Evolutionary conservation across 164 flowering plant species (phyloP).

Genomic region (Stephania japonica): DNA sequence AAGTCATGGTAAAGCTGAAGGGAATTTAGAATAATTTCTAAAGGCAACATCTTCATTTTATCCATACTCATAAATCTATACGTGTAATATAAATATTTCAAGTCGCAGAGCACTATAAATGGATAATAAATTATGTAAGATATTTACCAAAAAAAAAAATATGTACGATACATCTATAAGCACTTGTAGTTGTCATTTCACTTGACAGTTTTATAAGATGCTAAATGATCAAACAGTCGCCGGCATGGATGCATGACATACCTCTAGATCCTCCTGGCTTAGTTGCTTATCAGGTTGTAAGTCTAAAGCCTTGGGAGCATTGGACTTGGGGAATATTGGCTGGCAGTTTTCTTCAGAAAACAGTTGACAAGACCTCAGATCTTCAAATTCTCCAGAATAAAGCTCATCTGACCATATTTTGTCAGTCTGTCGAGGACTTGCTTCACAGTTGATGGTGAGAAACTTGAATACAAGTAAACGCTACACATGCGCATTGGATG

Average conservation of each 20-base stretch:
- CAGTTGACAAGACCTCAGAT: constrained; percentile 39
- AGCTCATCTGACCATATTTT: constrained; percentile 58
- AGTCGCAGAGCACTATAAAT: neutral
- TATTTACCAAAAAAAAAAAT: no score
- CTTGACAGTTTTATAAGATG: neutral
- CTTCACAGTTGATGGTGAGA: constrained; percentile 34
- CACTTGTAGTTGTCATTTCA: neutral
- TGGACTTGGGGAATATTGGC: constrained; percentile 38
- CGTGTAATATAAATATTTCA: neutral
- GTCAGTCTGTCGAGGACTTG: constrained; percentile 15
- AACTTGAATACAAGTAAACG: constrained; percentile 58
- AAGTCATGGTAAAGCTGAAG: neutral
- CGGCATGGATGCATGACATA: constrained; percentile 11
- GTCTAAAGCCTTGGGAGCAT: neutral
- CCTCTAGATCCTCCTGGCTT: constrained; percentile 51
- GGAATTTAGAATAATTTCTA: neutral
- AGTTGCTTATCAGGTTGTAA: constrained; percentile 24
- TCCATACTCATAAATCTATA: neutral
- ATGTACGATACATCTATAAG: neutral
- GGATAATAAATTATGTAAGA: neutral
- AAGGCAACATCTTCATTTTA: neutral
- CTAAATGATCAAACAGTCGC: neutral
- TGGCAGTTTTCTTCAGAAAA: constrained; percentile 31
- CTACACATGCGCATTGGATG: constrained; percentile 27
- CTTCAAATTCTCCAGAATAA: constrained; percentile 65